Evolutionary conservation across 139 green algal species (phyloP).

Genomic region (Chlamydomonas sp.): DNA sequence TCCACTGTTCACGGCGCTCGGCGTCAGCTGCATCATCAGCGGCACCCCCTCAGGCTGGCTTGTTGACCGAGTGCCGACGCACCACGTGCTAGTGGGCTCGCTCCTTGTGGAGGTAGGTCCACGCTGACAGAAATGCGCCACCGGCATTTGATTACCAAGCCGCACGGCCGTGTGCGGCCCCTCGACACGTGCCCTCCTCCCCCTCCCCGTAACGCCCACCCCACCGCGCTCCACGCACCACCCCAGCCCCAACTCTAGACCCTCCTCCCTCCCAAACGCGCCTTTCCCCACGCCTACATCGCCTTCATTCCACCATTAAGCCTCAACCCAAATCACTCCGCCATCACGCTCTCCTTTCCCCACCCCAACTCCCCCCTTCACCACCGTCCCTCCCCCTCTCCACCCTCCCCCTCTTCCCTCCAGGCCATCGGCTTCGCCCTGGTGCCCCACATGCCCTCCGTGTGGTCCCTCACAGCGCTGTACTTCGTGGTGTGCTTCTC

Average conservation of each 20-base stretch:
- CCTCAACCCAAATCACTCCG: not conserved
- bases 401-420: not conserved
- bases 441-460: slow-evolving; percentile 52
- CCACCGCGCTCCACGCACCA: not conserved
- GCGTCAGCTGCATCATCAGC: slow-evolving; percentile 57
- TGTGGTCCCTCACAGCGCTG: slow-evolving; percentile 50
- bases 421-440: slow-evolving; percentile 57
- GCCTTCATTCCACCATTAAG: no score
- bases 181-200: not conserved
- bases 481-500: slow-evolving; percentile 58
- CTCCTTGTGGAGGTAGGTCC: slow-evolving; percentile 46
- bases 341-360: not conserved
- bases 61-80: slow-evolving; percentile 52
- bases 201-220: not conserved
- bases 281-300: no score
- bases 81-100: slow-evolving; percentile 52
- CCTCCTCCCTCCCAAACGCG: no score
- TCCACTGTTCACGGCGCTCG: slow-evolving; percentile 58
- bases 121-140: no score
- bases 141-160: no score
- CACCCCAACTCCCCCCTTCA: not conserved
- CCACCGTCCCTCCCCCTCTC: not conserved
- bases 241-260: no score
- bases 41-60: slow-evolving; percentile 59
- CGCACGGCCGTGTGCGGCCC: not conserved